phyloP scores from a whole-genome alignment of 2,329 filamentous ascomycete species.

The Fusarium pseudoanthophilum region DNA sequence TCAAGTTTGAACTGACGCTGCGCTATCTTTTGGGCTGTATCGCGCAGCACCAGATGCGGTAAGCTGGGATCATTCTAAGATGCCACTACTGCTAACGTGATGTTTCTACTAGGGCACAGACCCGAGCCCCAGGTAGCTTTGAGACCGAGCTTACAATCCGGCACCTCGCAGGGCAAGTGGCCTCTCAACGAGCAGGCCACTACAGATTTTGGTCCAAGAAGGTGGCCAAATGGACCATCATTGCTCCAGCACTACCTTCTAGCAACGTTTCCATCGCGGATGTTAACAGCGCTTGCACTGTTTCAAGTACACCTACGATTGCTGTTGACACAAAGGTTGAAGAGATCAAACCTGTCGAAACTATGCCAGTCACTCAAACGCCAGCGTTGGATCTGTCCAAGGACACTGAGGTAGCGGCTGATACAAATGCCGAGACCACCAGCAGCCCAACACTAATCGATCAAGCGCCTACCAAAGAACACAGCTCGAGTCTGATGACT shows the following conservation, averaged over 20 bases:
- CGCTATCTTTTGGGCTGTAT: neutral
- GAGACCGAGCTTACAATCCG: fast-evolving
- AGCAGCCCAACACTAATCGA: no score
- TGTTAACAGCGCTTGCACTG: neutral
- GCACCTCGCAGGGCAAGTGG: fast-evolving
- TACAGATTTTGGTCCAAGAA: neutral
- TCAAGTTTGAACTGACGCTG: neutral
- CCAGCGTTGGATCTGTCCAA: fast-evolving
- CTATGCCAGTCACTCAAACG: fast-evolving
- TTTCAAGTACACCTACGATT: neutral
- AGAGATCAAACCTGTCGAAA: neutral
- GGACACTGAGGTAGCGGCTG: neutral
- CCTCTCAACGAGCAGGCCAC: neutral
- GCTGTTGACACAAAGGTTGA: neutral
- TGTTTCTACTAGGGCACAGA: fast-evolving
- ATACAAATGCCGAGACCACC: fast-evolving
- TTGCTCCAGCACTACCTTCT: fast-evolving
- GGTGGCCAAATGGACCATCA: neutral
- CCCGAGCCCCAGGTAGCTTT: neutral
- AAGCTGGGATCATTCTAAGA: fast-evolving
- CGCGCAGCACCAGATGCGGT: neutral
- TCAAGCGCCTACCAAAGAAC: no score
- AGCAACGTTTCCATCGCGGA: neutral
- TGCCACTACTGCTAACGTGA: neutral
- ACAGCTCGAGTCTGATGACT: neutral